phyloP scores from a whole-genome alignment of 2,329 filamentous ascomycete genomes.

The Monascus ruber region DNA sequence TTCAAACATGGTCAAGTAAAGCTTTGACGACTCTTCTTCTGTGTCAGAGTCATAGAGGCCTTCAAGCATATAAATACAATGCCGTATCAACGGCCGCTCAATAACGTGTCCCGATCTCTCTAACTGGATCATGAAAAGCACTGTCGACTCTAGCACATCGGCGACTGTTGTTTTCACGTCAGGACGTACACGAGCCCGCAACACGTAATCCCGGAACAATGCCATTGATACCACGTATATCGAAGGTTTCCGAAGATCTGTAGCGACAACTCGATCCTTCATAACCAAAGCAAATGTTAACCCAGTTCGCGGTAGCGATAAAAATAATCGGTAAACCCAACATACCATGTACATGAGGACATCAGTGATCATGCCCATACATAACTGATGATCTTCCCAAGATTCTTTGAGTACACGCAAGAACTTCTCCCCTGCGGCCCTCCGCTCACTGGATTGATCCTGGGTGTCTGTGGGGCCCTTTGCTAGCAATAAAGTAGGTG shows the following conservation, averaged over 20 bases:
- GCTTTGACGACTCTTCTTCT: constrained; percentile 64
- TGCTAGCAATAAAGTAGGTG: constrained; percentile 53
- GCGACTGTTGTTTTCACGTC: constrained; percentile 45
- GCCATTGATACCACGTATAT: constrained; percentile 80
- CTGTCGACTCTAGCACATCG: constrained; percentile 64
- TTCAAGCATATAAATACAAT: constrained; percentile 82
- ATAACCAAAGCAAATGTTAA: neutral
- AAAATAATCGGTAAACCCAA: constrained; percentile 1
- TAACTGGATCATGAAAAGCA: constrained; percentile 85
- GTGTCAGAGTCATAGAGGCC: constrained; percentile 70
- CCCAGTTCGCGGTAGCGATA: neutral
- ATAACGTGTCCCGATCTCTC: constrained; percentile 84
- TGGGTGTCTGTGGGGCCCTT: constrained; percentile 37
- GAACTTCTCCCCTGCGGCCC: constrained; percentile 72
- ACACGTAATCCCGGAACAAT: constrained; percentile 75
- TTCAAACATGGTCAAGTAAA: constrained; percentile 80
- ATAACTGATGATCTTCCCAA: constrained; percentile 83
- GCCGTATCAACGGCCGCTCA: constrained; percentile 68
- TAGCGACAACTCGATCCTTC: constrained; percentile 67
- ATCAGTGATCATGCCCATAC: constrained; percentile 94
- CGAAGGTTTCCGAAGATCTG: constrained; percentile 60
- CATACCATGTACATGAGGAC: constrained; percentile 87
- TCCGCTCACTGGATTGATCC: constrained; percentile 59
- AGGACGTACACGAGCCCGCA: constrained; percentile 47
- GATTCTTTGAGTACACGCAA: constrained; percentile 61